Conservation (phyloP, 106 monocot species). For the Dactylorhiza incarnata region DNA sequence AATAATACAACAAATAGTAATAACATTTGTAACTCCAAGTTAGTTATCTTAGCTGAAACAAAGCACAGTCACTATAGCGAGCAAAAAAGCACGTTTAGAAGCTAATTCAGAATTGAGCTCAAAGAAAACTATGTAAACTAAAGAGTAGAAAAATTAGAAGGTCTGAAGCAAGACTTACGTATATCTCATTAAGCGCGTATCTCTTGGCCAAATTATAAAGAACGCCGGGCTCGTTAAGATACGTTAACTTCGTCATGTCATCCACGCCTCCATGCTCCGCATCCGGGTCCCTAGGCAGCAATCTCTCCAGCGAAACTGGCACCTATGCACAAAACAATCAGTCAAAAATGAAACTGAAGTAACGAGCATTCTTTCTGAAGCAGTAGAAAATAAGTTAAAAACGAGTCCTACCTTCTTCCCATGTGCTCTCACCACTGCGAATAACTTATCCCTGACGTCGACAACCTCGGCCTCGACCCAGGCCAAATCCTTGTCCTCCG, state of each 20-base stretch:
- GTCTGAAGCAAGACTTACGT: conserved; percentile 25
- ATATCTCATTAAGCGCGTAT: conserved; percentile 64
- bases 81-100: neutral
- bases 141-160: neutral
- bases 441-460: conserved; percentile 34
- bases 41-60: neutral
- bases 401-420: conserved; percentile 50
- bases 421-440: conserved; percentile 26
- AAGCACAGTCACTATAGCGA: neutral
- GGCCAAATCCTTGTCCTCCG: conserved; percentile 59
- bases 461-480: conserved; percentile 77
- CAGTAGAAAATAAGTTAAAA: neutral
- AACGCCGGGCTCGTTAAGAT: conserved; percentile 64
- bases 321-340: conserved; percentile 23
- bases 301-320: conserved; percentile 22
- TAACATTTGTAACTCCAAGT: neutral
- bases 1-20: neutral
- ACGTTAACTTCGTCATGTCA: conserved; percentile 73
- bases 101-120: neutral
- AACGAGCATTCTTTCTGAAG: neutral
- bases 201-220: conserved; percentile 56
- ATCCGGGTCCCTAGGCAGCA: conserved; percentile 59
- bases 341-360: neutral
- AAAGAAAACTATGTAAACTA: neutral
- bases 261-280: conserved; percentile 59